phyloP scores from a whole-genome alignment of 2,329 filamentous ascomycete genomes.

The Pestalotiopsis sp. region DNA sequence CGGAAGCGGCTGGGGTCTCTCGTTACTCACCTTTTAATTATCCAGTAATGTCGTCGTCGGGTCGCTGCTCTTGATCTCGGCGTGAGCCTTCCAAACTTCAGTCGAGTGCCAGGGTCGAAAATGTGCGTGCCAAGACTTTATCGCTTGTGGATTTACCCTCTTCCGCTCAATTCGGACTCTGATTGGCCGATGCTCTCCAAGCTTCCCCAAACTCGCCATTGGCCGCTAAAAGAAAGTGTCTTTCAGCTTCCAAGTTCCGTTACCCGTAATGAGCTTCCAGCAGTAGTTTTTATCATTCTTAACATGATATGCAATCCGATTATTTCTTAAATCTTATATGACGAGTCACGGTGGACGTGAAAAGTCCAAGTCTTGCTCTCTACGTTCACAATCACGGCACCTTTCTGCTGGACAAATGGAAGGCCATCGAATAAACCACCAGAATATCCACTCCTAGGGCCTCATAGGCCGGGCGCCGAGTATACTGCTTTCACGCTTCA shows the following conservation, averaged over 20 bases:
- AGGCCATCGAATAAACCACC: no score
- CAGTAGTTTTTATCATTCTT: no score
- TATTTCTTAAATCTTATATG: no score
- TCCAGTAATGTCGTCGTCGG: slow-evolving; percentile 22
- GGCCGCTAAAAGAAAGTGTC: background rate
- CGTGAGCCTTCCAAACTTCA: slow-evolving; percentile 24
- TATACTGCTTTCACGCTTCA: no score
- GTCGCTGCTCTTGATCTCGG: slow-evolving; percentile 17
- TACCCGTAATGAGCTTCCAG: no score
- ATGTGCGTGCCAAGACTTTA: slow-evolving; percentile 27
- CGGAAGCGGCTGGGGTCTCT: background rate
- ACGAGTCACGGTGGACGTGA: no score
- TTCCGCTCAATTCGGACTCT: background rate
- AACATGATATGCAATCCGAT: no score
- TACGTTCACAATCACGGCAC: no score
- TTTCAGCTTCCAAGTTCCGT: background rate
- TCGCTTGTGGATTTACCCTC: slow-evolving; percentile 20
- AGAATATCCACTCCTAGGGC: no score
- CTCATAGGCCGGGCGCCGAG: no score
- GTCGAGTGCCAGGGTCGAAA: slow-evolving; percentile 30
- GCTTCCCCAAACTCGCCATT: background rate
- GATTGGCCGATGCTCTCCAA: slow-evolving; percentile 11
- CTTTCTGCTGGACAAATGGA: no score
- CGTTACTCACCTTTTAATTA: slow-evolving; percentile 19
- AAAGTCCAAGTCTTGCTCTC: no score